These are phyloP conservation scores for Phytophthora constricta DNA, from an alignment of 352 stramenopile genomes.

Conservation along the genomic window DNA sequence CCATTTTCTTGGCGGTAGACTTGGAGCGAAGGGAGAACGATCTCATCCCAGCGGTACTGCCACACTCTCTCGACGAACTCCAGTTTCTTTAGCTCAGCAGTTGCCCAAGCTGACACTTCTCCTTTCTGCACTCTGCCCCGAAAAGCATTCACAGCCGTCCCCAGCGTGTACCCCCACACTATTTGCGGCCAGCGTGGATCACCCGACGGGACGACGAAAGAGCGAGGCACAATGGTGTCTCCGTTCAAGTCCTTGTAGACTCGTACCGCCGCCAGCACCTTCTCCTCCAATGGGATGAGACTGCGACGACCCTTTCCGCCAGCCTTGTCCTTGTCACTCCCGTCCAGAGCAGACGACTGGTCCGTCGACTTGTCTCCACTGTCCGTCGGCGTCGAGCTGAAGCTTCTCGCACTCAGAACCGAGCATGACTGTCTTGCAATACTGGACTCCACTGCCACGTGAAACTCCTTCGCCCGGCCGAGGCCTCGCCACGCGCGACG, in stretches of 20 bases:
- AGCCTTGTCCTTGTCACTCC: not conserved
- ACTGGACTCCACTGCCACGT: too few relatives aligned
- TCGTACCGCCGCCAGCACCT: not conserved
- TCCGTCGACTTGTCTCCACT: too few relatives aligned
- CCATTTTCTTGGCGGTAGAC: constrained; percentile 32
- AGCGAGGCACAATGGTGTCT: not conserved
- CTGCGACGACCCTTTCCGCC: too few relatives aligned
- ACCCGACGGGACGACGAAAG: not conserved
- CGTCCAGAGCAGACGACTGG: too few relatives aligned
- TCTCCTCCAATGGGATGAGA: not conserved
- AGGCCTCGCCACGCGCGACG: not conserved
- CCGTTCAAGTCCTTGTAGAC: not conserved
- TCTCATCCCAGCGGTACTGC: constrained; percentile 42
- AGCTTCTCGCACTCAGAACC: constrained; percentile 18
- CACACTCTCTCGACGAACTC: too few relatives aligned
- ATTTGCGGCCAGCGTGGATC: not conserved
- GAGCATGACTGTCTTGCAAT: too few relatives aligned
- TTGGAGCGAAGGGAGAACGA: constrained; percentile 45
- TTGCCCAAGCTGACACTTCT: not conserved
- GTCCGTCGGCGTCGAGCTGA: constrained; percentile 49
- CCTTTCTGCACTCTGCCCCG: not conserved
- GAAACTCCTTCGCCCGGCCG: not conserved
- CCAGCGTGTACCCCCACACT: not conserved
- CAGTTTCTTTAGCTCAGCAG: too few relatives aligned
- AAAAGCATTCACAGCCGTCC: not conserved